Evolutionary conservation across 2,329 filamentous ascomycete genomes (phyloP).

Genomic region (Neocucurbitaria cava): DNA sequence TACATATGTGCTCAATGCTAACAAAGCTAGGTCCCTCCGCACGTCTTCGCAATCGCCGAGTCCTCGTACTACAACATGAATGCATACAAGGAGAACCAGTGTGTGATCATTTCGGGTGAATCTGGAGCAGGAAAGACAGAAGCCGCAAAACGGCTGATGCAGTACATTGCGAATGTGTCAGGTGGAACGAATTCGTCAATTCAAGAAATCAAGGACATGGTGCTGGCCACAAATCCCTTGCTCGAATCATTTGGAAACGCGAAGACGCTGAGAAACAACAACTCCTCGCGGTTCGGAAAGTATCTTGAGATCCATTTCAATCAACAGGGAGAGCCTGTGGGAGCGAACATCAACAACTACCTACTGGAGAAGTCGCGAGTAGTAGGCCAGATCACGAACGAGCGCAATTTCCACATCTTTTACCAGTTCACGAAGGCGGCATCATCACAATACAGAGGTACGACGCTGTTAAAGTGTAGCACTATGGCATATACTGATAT

Average conservation of each 20-base stretch:
- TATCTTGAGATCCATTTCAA: conserved; percentile 99
- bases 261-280: conserved; percentile 97
- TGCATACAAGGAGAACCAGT: conserved; percentile 98
- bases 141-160: conserved; percentile 98
- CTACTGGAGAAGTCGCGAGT: conserved; percentile 94
- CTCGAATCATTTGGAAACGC: conserved; percentile 98
- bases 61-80: conserved; percentile 99
- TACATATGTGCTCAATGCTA: conserved; percentile 12
- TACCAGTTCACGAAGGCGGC: conserved; percentile 98
- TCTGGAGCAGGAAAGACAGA: conserved; percentile 98
- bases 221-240: conserved; percentile 94
- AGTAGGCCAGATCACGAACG: conserved; percentile 91
- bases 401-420: conserved; percentile 99
- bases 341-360: conserved; percentile 98
- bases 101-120: conserved; percentile 98
- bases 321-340: conserved; percentile 84
- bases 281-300: conserved; percentile 97
- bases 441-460: conserved; percentile 78
- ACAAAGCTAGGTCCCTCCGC: conserved; percentile 71
- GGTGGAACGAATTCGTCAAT: conserved; percentile 85
- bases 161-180: conserved; percentile 98
- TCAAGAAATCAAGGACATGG: conserved; percentile 98
- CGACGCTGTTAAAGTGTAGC: conserved; percentile 2
- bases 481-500: conserved; percentile 17
- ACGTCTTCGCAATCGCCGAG: conserved; percentile 97